These are phyloP conservation scores for Phytopythium ostracodes DNA, from an alignment of 352 stramenopile species.

Conservation along the genomic window DNA sequence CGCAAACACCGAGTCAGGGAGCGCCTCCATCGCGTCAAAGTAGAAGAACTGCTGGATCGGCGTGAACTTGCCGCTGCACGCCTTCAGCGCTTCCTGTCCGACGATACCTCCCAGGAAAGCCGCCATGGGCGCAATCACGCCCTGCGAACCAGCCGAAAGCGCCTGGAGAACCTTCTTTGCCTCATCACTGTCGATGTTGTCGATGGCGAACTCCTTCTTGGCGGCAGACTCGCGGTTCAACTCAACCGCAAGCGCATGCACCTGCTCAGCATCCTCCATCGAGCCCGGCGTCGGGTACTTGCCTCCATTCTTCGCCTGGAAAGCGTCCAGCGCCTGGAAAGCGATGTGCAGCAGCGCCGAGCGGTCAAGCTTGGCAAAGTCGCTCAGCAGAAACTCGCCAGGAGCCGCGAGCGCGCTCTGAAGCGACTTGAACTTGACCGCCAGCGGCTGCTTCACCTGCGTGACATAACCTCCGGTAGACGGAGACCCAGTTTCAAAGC, in stretches of 20 bases:
- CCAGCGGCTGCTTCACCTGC: constrained; percentile 95
- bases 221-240: constrained; percentile 72
- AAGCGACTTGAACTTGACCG: constrained; percentile 92
- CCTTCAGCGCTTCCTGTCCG: constrained; percentile 98
- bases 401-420: constrained; percentile 79
- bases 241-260: constrained; percentile 75
- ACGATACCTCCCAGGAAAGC: constrained; percentile 97
- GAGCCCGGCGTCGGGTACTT: constrained; percentile 88
- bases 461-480: constrained; percentile 86
- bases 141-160: constrained; percentile 85
- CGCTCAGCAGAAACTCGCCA: constrained; percentile 96
- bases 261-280: constrained; percentile 73
- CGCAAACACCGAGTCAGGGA: constrained; percentile 85
- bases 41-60: constrained; percentile 99
- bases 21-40: constrained; percentile 96
- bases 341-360: constrained; percentile 88
- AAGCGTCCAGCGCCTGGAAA: constrained; percentile 87
- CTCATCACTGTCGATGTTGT: constrained; percentile 59
- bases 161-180: constrained; percentile 69
- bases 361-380: constrained; percentile 98
- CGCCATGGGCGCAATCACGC: constrained; percentile 95
- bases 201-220: constrained; percentile 57
- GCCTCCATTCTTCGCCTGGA: constrained; percentile 66
- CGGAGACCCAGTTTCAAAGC: constrained; percentile 59
- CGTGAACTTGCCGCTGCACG: constrained; percentile 98